These are phyloP conservation scores for Xylaria sp. DNA, from an alignment of 2,329 filamentous ascomycete species.

Conservation along the genomic window DNA sequence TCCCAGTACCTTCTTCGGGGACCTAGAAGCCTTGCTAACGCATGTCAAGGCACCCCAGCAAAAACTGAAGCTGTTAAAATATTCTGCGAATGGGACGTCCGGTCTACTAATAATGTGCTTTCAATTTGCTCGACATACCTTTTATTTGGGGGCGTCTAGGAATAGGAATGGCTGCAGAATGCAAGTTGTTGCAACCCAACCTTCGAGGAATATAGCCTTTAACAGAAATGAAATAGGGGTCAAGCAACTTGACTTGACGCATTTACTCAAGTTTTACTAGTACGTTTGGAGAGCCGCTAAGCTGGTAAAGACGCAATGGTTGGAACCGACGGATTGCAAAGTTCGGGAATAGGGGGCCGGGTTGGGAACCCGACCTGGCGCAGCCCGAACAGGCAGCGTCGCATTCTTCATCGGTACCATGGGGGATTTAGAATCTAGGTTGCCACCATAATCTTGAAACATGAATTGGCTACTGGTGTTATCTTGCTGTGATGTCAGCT, in stretches of 20 bases:
- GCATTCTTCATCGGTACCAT: slow-evolving; percentile 29
- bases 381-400: slow-evolving; percentile 26
- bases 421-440: slow-evolving; percentile 19
- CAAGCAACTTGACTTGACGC: slow-evolving; percentile 7
- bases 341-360: slow-evolving; percentile 28
- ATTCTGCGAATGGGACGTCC: neutral
- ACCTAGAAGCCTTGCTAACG: neutral
- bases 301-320: slow-evolving; percentile 10
- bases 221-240: slow-evolving; percentile 19
- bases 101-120: slow-evolving; percentile 1
- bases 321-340: slow-evolving; percentile 24
- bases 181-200: slow-evolving; percentile 22
- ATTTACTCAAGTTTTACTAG: slow-evolving; percentile 5
- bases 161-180: slow-evolving; percentile 18
- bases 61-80: neutral
- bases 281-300: slow-evolving; percentile 2
- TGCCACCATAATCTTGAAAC: slow-evolving; percentile 32
- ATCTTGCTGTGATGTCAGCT: slow-evolving; percentile 16
- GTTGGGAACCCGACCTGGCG: slow-evolving; percentile 24
- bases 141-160: slow-evolving; percentile 22
- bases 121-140: neutral
- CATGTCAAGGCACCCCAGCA: slow-evolving; percentile 7
- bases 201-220: slow-evolving; percentile 22
- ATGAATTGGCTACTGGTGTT: slow-evolving; percentile 6
- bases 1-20: slow-evolving; percentile 1